Conservation (phyloP, 345 rosid species). For the Raphanus sativus region DNA sequence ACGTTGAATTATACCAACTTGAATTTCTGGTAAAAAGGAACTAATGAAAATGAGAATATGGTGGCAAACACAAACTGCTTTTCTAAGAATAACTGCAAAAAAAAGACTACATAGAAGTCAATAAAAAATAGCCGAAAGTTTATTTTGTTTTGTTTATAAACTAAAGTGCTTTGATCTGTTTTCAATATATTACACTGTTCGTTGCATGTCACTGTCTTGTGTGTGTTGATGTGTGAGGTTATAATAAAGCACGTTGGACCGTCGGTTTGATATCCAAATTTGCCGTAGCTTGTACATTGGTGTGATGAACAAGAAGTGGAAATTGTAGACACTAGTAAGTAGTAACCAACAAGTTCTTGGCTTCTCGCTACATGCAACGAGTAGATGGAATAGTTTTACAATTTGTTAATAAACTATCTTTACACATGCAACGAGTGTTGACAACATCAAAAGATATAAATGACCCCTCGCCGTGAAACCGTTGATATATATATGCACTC, state of each 20-base stretch:
- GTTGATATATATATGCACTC: slow-evolving; percentile 3
- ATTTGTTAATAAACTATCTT: background rate
- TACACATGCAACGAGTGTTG: background rate
- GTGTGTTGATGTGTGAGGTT: background rate
- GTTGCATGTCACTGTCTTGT: background rate
- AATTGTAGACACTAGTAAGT: background rate
- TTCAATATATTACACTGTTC: slow-evolving; percentile 16
- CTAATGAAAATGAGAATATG: slow-evolving; percentile 2
- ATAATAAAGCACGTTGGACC: background rate
- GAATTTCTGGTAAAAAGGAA: background rate
- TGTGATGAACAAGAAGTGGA: slow-evolving; percentile 8
- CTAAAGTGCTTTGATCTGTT: slow-evolving; percentile 15
- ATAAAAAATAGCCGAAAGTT: slow-evolving; percentile 40
- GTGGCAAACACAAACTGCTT: background rate
- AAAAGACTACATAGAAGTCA: slow-evolving; percentile 32
- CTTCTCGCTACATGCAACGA: slow-evolving; percentile 9
- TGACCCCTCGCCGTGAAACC: background rate
- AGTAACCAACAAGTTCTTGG: background rate
- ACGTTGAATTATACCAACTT: background rate
- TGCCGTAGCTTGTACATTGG: background rate
- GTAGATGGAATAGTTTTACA: background rate
- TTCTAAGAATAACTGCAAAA: background rate
- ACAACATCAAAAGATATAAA: background rate
- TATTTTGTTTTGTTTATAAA: slow-evolving; percentile 14
- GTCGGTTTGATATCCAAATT: slow-evolving; percentile 11